Base-by-base conservation (phyloP, 2,329 filamentous ascomycete species). In the Ophiognomonia clavigignenti-juglandacearum region DNA sequence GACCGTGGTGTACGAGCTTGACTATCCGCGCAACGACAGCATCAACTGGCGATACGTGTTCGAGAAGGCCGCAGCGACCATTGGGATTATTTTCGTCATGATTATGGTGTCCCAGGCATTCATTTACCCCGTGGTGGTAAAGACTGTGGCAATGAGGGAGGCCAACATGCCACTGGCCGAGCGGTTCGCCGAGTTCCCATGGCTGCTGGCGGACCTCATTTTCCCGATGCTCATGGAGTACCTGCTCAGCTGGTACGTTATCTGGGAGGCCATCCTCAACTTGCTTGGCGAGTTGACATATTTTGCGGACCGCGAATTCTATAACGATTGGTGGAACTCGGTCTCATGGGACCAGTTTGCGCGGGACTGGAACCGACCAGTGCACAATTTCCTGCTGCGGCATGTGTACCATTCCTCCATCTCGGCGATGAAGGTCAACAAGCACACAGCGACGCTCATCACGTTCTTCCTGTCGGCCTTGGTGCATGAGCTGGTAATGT, bases 161-260 rank as follows among this genome's bases (percentile, higher is more conserved):
- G 69, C 72, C 2, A 80, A 80, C 6, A 71, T 86, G 62, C 70
- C 82, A 0, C 67, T 87, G 6, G 63, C 69, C 4, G 70, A 80
- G 51, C 75, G 86, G 39, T 78, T 88, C 58, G 68, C 66, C 48
- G 77, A 82, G 48, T 89, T 90, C 50, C 86, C 87, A 0, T 87
- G 83, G 77, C 77, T 91, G 46, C 66, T 89, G n/a, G 77, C 74
- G 50, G 86, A 91, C 56, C 73, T 92, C 51, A 73, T 89, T 8
- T 89, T 91, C 52, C 87, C 86, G 0, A 83, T 92, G 52, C 80
- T 91, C 66, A 80, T 89, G 65, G 86, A 91, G 61, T 88, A 89
- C 52, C 65, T 91, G 43, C 74, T 88, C 48, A 75, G 80, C 0
- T 92, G 86, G 83, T 91, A 90, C 61, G 75, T 92, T 23, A 90